Conservation (phyloP, 2,329 filamentous ascomycete genomes). For the Teratosphaeria viscida region DNA sequence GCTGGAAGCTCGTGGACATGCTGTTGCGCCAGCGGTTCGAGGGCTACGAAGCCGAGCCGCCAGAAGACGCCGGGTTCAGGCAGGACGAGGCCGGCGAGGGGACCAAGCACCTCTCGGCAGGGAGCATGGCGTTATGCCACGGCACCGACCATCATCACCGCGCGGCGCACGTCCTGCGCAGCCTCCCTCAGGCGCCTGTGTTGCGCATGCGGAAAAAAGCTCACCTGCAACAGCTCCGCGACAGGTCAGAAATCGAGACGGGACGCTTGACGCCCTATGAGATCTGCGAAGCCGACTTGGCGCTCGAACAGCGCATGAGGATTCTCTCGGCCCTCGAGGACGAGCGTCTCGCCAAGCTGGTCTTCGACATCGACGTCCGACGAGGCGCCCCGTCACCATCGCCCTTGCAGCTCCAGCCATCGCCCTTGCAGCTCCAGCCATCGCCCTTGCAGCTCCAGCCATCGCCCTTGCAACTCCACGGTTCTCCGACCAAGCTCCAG, state of each 20-base stretch:
- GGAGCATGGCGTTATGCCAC: not conserved
- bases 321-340: not conserved
- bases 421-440: not conserved
- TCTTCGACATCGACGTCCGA: not conserved
- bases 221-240: not conserved
- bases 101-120: not conserved
- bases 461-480: not conserved
- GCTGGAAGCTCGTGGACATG: not conserved
- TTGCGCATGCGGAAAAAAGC: not conserved
- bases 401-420: not conserved
- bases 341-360: not conserved
- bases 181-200: not conserved
- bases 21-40: not conserved
- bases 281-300: not conserved
- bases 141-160: not conserved
- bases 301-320: not conserved
- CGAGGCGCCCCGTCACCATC: not conserved
- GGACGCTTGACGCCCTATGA: not conserved
- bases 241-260: not conserved
- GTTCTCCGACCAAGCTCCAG: not conserved
- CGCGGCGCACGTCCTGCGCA: not conserved
- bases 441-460: not conserved
- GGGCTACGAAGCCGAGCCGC: not conserved
- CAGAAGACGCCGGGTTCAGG: not conserved
- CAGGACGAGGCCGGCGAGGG: not conserved